Base-by-base conservation (phyloP, 2,329 filamentous ascomycete genomes). In the Claviceps capensis region DNA sequence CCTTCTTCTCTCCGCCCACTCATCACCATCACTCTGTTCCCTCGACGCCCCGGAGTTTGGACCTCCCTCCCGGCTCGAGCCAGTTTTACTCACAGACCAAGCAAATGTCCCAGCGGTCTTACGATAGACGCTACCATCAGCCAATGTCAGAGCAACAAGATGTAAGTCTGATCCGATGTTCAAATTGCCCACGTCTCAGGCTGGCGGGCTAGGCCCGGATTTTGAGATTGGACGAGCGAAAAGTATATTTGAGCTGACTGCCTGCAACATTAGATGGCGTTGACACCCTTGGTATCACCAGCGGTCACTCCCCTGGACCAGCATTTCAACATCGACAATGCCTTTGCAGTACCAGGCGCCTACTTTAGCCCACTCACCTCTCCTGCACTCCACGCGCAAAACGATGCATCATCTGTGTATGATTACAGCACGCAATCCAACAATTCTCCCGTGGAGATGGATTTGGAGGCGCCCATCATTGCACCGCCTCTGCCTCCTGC, bases 291-390 rank as follows among this genome's bases (percentile, higher is more conserved):
- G 34, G 86, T 87, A 11, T 90, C 87, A 17, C 87, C 87, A n/a
- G 87, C 86, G 4, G 86, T 91, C 44, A 90, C 86, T 2, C 86
- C 87, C 22, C 74, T 89, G 49, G 87, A 90, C 61, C 74, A 79
- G 43, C 81, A 83, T 57, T 88, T 87, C 62, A 73, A 76, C 46
- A 70, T 79, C 54, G 77, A 81, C 23, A 68, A 67, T 36, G 70
- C 72, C 47, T 87, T 81, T 59, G 76, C 78, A 5, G 74, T 86
- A 3, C 82, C 84, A 0, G 79, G 78, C 38, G 78, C 85, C 37
- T 91, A 89, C 68, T 90, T 93, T 64, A 93, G 86, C 62, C 87
- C 87, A 9, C 73, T 93, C 48, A 89, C 85, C 5, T 93, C 87
- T 16, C 87, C 87, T 1, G 86, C 86, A 3, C 72, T 93, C 17